Conservation (phyloP, 768 basidiomycete species). For the Crepidotus variabilis region DNA sequence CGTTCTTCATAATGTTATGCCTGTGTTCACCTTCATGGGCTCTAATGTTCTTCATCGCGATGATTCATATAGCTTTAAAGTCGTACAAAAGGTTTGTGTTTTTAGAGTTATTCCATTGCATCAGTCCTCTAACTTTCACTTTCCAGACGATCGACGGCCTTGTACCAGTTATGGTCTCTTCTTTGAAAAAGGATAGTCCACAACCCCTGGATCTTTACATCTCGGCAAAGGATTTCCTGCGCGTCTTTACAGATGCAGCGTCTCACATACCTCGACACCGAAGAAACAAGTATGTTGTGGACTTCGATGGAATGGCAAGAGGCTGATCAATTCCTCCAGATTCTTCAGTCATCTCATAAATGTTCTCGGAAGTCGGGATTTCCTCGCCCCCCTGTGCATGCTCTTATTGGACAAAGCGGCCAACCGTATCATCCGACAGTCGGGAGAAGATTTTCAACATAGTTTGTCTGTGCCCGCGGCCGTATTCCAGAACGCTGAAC, state of each 20-base stretch:
- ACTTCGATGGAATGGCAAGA: background rate
- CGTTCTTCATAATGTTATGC: slow-evolving; percentile 93
- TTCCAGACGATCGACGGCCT: slow-evolving; percentile 86
- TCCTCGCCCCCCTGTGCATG: slow-evolving; percentile 80
- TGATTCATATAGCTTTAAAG: slow-evolving; percentile 91
- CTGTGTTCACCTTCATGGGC: slow-evolving; percentile 99
- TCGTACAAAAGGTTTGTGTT: slow-evolving; percentile 78
- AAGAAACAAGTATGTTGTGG: slow-evolving; percentile 64
- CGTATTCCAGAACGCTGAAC: slow-evolving; percentile 53
- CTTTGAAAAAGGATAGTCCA: slow-evolving; percentile 57
- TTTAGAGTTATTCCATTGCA: background rate
- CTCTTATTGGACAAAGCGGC: slow-evolving; percentile 78
- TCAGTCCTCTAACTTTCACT: slow-evolving; percentile 2
- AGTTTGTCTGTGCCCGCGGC: slow-evolving; percentile 66
- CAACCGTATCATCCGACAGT: slow-evolving; percentile 65
- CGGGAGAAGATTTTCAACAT: slow-evolving; percentile 50
- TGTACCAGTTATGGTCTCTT: slow-evolving; percentile 88
- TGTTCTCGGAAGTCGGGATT: slow-evolving; percentile 75
- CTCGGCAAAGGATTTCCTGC: slow-evolving; percentile 76
- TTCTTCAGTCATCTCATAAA: slow-evolving; percentile 89
- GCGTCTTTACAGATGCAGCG: slow-evolving; percentile 91
- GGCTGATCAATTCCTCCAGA: slow-evolving; percentile 31
- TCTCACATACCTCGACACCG: slow-evolving; percentile 92
- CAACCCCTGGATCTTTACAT: slow-evolving; percentile 59
- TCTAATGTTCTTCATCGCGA: slow-evolving; percentile 97